These are phyloP conservation scores for Asclepias syriaca DNA, from an alignment of 257 asterid species.

Conservation along the genomic window DNA sequence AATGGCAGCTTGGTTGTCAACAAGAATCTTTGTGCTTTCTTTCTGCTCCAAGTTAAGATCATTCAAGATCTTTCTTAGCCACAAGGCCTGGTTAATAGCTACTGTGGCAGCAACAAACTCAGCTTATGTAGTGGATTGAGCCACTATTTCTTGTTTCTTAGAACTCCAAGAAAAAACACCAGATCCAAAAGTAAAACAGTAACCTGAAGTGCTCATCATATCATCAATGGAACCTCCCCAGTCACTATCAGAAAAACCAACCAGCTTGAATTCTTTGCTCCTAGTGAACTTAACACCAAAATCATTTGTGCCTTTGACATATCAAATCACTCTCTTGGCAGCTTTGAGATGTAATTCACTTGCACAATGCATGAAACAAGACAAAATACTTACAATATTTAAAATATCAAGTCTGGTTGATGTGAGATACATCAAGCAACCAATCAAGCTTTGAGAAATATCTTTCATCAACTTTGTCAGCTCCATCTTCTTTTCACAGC, in stretches of 20 bases:
- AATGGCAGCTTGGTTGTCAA: too few species aligned
- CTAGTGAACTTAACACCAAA: too few species aligned
- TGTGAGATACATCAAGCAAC: too few species aligned
- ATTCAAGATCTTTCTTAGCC: neutral
- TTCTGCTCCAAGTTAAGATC: neutral
- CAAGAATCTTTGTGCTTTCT: too few species aligned
- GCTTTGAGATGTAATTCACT: too few species aligned
- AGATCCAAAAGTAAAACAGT: too few species aligned
- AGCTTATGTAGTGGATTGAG: neutral
- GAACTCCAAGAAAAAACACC: neutral
- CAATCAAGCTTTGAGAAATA: too few species aligned
- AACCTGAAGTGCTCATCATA: neutral
- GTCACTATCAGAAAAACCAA: neutral
- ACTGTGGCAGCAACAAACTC: neutral
- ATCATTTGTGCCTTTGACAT: too few species aligned
- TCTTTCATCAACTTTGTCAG: neutral
- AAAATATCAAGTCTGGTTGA: too few species aligned
- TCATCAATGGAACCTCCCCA: neutral
- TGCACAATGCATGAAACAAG: neutral
- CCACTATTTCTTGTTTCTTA: neutral
- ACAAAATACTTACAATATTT: neutral
- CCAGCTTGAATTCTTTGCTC: neutral
- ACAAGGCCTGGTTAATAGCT: neutral
- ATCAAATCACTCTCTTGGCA: too few species aligned
- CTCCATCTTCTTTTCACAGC: neutral